phyloP scores from a whole-genome alignment of 1,139 yeast genomes.

The Zygoascus meyerae region DNA sequence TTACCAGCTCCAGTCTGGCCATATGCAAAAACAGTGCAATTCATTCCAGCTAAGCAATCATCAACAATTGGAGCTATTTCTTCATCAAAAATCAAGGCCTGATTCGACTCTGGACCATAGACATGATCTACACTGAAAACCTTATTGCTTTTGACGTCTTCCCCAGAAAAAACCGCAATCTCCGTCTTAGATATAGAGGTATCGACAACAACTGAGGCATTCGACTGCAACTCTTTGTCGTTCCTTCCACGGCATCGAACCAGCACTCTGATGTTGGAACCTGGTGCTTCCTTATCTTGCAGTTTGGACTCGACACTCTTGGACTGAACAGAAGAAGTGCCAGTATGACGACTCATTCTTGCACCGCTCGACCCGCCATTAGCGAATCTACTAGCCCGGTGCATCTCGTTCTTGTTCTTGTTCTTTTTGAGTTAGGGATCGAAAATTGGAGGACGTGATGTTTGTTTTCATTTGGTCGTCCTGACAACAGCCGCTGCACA shows the following conservation, averaged over 20 bases:
- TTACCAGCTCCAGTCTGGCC: slow-evolving; percentile 92
- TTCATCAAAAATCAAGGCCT: slow-evolving; percentile 50
- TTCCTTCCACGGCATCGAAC: slow-evolving; percentile 86
- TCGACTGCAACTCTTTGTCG: slow-evolving; percentile 60
- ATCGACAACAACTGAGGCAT: slow-evolving; percentile 64
- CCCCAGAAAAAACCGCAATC: slow-evolving; percentile 19
- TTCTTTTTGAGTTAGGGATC: not conserved
- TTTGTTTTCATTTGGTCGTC: slow-evolving; percentile 5
- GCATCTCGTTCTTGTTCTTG: not conserved
- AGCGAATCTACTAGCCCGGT: not conserved
- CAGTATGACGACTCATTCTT: not conserved
- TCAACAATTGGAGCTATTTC: slow-evolving; percentile 55
- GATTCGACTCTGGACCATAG: slow-evolving; percentile 71
- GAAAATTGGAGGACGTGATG: not conserved
- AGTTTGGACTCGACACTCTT: not conserved
- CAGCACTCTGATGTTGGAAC: slow-evolving; percentile 65
- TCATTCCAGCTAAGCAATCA: slow-evolving; percentile 51
- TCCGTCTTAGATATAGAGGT: slow-evolving; percentile 22
- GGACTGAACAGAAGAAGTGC: not conserved
- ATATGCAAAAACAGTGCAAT: slow-evolving; percentile 74
- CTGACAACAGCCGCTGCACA: slow-evolving; percentile 8
- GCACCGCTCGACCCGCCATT: not conserved
- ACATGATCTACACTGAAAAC: slow-evolving; percentile 63
- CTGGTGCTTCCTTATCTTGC: slow-evolving; percentile 13
- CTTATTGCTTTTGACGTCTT: slow-evolving; percentile 30